Conservation (phyloP, 805 yeast species). For the Pichia nakasei region DNA sequence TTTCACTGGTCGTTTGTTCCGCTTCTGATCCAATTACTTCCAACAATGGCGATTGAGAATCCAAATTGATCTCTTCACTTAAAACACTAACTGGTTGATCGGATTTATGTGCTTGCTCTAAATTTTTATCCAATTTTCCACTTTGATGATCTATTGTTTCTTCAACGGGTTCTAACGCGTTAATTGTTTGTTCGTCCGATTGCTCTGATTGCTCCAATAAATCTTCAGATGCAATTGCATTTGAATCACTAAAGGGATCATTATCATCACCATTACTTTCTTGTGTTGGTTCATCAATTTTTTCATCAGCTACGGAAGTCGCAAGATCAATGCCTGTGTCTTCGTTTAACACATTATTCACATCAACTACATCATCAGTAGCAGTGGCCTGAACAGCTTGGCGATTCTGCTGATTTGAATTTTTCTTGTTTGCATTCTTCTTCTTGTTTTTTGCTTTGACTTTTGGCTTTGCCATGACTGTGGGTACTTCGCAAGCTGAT, state of each 20-base stretch:
- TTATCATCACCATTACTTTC: neutral
- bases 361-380: neutral
- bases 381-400: neutral
- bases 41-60: too few relatives aligned
- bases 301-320: neutral
- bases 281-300: neutral
- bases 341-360: neutral
- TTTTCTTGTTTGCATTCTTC: neutral
- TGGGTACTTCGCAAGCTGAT: too few relatives aligned
- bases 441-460: neutral
- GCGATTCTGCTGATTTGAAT: neutral
- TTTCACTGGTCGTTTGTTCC: too few relatives aligned
- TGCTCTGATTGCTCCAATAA: too few relatives aligned
- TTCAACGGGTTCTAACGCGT: too few relatives aligned
- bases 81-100: too few relatives aligned
- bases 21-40: too few relatives aligned
- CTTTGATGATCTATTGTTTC: too few relatives aligned
- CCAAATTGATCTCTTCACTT: too few relatives aligned
- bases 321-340: neutral
- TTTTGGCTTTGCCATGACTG: neutral
- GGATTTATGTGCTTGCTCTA: too few relatives aligned
- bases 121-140: too few relatives aligned
- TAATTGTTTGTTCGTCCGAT: too few relatives aligned
- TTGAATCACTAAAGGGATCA: slow-evolving; percentile 1
- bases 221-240: neutral